Base-by-base conservation (phyloP, 208 protist genomes). In the Leishmania tropica region DNA sequence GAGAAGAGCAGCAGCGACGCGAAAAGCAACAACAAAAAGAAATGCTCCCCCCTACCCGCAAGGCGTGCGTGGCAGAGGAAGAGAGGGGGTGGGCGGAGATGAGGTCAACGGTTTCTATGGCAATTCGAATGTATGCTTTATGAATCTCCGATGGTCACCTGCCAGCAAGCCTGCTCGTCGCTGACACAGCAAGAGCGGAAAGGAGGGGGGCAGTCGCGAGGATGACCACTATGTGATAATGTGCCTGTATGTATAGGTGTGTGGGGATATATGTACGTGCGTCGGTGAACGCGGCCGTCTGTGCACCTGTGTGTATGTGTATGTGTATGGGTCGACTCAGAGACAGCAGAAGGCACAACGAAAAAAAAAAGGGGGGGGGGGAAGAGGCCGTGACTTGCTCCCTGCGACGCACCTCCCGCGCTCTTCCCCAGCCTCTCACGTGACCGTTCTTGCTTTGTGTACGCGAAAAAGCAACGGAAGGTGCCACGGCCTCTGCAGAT, bases 241-340 rank as follows among this genome's bases (percentile, higher is more conserved):
- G 31, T 17, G 37, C 24, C 13, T 76, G 15, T 71, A n/a, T 76
- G 53, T 71, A 73, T 78, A 37, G 7, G 5, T 78, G 42, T 79
- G 75, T 79, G 60, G 31, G 56, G 19, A 42, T 79, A 45, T 54
- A 67, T 79, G 42, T 72, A 19, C 56, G 54, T 56, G 35, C 40
- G 37, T 54, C 21, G 15, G 48, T 13, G 19, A 35, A 73, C 2
- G 21, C 11, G 8, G 28, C n/a, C 40, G 68, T 73, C 42, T 73
- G 24, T 35, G 37, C 42, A 5, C 17, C 6, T 37, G 11, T 51
- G 68, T 45, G 42, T 45, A 45, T 0, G 42, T 45, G 42, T 17
- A 7, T 31, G 45, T 51, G 21, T 51, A 48, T 24, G 15, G 11
- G 31, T 42, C 15, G 68, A 17, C 40, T 51, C 37, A 48, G 42